phyloP scores from a whole-genome alignment of 345 rosid species.

The Pelargonium nanum region DNA sequence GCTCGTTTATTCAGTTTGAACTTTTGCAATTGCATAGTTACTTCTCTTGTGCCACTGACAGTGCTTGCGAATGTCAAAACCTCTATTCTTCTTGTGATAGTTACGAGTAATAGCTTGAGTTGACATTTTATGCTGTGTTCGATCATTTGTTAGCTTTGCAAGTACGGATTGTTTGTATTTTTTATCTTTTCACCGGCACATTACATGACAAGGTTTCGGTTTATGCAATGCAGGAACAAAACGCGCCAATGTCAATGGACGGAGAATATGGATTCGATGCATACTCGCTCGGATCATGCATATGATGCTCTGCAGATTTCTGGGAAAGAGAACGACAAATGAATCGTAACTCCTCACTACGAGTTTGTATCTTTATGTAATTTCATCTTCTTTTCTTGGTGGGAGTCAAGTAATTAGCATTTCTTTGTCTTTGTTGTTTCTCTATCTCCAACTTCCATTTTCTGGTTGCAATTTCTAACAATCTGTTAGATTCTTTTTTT shows the following conservation, averaged over 20 bases:
- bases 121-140: too few relatives aligned
- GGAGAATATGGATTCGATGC: slow-evolving; percentile 42
- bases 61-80: too few relatives aligned
- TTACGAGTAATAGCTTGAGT: too few relatives aligned
- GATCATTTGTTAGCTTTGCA: too few relatives aligned
- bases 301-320: too few relatives aligned
- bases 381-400: slow-evolving; percentile 4
- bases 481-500: background rate
- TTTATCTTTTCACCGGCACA: background rate
- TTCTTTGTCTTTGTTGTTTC: background rate
- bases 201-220: background rate
- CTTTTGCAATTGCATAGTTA: too few relatives aligned
- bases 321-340: slow-evolving; percentile 4
- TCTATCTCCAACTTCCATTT: slow-evolving; percentile 9
- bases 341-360: slow-evolving; percentile 12
- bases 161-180: background rate
- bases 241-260: slow-evolving; percentile 20
- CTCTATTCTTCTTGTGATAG: too few relatives aligned
- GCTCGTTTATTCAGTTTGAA: too few relatives aligned
- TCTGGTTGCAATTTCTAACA: slow-evolving; percentile 15
- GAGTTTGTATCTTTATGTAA: too few relatives aligned
- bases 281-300: too few relatives aligned
- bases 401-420: slow-evolving; percentile 4
- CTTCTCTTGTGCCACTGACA: too few relatives aligned
- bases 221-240: slow-evolving; percentile 31